A percentile compares a stretch with the other conserved stretches of the same genome.
Conservation (phyloP, 176 grass and related monocot genomes). For the Melocanna baccifera region DNA sequence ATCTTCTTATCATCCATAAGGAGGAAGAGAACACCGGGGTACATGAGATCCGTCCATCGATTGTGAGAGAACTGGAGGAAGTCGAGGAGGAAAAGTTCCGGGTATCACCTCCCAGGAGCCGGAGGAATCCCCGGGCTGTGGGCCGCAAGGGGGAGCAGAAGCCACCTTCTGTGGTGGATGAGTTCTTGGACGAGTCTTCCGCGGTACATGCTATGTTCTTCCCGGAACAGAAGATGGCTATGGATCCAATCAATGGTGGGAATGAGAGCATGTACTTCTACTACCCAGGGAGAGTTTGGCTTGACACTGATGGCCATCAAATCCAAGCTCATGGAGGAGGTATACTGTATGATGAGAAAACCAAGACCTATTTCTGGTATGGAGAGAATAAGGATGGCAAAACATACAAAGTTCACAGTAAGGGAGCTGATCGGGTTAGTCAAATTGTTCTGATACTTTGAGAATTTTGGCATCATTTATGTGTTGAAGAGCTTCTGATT, state of each 20-base stretch:
- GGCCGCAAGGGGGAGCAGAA: constrained; percentile 80
- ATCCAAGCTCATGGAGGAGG: constrained; percentile 96
- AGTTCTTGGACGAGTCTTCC: constrained; percentile 86
- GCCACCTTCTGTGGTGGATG: constrained; percentile 67
- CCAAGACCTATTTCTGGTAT: constrained; percentile 76
- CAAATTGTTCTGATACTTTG: constrained; percentile 8
- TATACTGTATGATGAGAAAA: constrained; percentile 69
- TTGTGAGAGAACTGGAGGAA: constrained; percentile 57
- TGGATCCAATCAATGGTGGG: constrained; percentile 48
- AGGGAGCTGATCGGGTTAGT: constrained; percentile 76
- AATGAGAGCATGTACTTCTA: constrained; percentile 60
- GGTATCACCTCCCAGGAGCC: constrained; percentile 51
- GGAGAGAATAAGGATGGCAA: constrained; percentile 95
- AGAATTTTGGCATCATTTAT: neutral
- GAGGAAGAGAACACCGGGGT: constrained; percentile 13
- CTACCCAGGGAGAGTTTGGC: constrained; percentile 75
- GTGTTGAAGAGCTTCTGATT: neutral
- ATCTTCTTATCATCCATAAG: constrained; percentile 42
- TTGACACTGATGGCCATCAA: constrained; percentile 86
- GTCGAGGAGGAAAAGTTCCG: constrained; percentile 75
- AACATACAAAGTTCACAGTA: constrained; percentile 78
- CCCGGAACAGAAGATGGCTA: constrained; percentile 46
- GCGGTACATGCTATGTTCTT: constrained; percentile 84
- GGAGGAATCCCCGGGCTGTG: constrained; percentile 80
- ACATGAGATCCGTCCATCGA: constrained; percentile 23